A percentile compares a stretch with the other conserved stretches of the same genome.
phyloP scores from a whole-genome alignment of 2,329 filamentous ascomycete genomes.

The Fusarium begoniae region DNA sequence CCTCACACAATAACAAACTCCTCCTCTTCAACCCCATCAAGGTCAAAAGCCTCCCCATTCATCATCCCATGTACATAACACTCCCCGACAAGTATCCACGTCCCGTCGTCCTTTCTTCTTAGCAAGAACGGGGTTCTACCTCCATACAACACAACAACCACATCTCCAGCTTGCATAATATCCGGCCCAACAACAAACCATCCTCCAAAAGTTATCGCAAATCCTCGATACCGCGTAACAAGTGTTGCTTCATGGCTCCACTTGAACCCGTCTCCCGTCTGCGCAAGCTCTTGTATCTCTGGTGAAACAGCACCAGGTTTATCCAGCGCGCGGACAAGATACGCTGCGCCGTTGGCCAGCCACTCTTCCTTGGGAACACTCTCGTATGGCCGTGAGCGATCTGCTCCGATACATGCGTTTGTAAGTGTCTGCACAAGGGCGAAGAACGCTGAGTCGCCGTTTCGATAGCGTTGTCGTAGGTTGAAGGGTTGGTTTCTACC shows the following conservation, averaged over 20 bases:
- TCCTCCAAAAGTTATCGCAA: slow-evolving; percentile 45
- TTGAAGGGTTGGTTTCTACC: slow-evolving; percentile 33
- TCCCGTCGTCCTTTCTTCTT: slow-evolving; percentile 17
- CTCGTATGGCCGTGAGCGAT: slow-evolving; percentile 41
- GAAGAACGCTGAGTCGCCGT: slow-evolving; percentile 44
- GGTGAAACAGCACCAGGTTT: slow-evolving; percentile 18
- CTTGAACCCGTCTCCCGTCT: slow-evolving; percentile 44
- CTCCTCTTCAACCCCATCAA: slow-evolving; percentile 39
- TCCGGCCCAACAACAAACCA: slow-evolving; percentile 49
- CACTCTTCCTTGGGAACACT: slow-evolving; percentile 40
- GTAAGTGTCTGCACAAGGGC: slow-evolving; percentile 49
- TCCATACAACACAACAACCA: slow-evolving; percentile 46
- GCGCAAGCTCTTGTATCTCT: slow-evolving; percentile 41
- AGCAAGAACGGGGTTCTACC: slow-evolving; percentile 47
- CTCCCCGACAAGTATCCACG: slow-evolving; percentile 47
- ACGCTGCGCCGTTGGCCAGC: slow-evolving; percentile 47
- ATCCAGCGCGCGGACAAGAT: slow-evolving; percentile 39
- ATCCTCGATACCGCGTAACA: slow-evolving; percentile 46
- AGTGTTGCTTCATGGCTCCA: slow-evolving; percentile 50
- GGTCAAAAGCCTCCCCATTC: slow-evolving; percentile 46
- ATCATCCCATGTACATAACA: slow-evolving; percentile 52
- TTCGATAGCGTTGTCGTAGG: slow-evolving; percentile 40
- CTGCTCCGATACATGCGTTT: slow-evolving; percentile 45
- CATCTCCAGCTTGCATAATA: slow-evolving; percentile 43
- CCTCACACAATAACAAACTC: slow-evolving; percentile 44